A percentile compares a stretch with the other conserved stretches of the same genome.
phyloP scores from a whole-genome alignment of 2,329 filamentous ascomycete genomes.

The Ophiosphaerella narmari region DNA sequence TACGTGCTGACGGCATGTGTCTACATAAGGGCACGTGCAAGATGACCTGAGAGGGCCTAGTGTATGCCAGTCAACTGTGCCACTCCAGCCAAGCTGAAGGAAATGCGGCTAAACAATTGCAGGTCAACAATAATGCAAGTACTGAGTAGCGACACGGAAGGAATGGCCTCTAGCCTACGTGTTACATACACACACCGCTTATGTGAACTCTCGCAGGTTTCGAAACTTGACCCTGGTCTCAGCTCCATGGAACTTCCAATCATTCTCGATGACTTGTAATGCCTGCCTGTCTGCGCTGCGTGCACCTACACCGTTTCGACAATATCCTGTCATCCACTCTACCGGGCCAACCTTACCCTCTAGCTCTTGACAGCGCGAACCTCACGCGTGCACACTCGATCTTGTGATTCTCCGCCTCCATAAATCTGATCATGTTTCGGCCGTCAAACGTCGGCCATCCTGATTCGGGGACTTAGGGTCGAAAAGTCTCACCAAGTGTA shows the following conservation, averaged over 20 bases:
- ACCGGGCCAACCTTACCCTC: background rate
- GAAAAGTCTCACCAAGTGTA: conserved; percentile 6
- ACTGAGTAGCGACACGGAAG: conserved; percentile 1
- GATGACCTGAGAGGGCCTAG: conserved; percentile 5
- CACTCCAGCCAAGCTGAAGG: background rate
- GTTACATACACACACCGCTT: background rate
- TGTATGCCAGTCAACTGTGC: background rate
- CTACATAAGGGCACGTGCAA: conserved; percentile 9
- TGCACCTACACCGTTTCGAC: background rate
- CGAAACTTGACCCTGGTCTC: conserved; percentile 9
- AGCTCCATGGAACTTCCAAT: background rate
- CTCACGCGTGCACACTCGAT: background rate
- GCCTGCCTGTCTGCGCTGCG: too few relatives aligned
- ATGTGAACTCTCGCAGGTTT: conserved; percentile 11
- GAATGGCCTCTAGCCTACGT: background rate
- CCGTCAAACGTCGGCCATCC: conserved; percentile 10
- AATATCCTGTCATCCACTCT: background rate
- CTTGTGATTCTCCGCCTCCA: background rate
- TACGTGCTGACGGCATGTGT: conserved; percentile 13
- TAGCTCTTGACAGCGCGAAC: background rate
- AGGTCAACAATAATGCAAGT: conserved; percentile 17
- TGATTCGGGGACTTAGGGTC: conserved; percentile 15
- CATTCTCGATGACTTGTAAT: too few relatives aligned
- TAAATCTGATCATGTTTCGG: background rate
- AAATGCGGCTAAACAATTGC: conserved; percentile 18